Base-by-base conservation (phyloP, 2,329 filamentous ascomycete species). In the Aspergillus puulaauensis region DNA sequence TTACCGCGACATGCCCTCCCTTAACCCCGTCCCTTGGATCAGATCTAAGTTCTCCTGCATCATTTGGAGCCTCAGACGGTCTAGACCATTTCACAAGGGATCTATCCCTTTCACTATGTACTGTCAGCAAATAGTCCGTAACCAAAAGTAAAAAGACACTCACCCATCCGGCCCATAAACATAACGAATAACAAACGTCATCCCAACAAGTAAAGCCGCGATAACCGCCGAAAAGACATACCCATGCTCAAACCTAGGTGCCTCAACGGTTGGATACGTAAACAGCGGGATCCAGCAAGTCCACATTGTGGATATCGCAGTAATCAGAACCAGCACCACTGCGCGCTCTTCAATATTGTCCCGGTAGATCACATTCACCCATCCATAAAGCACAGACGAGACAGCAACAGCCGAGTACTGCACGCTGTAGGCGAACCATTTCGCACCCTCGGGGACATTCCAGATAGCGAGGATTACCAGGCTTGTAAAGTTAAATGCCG, bases 331-430 rank as follows among this genome's bases (percentile, higher is more conserved):
- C 0, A 53, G 31, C 15, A 53, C 31, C 9, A 53, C 41, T 3
- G 51, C 51, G 12, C 51, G 51, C 51, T 53, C 51, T 21, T 53
- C 40, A n/a, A 46, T 46, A 19, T 31, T 53, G 17, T 53, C 40
- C 1, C 41, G 24, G 41, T 53, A 53, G 9, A 53, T 45, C 14
- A 53, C 41, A 45, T 37, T 53, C 27, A 45, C 40, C 50, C 50
- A 53, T 6, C 40, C 41, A 14, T 53, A 53, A 0, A 53, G 41
- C 12, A 53, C 50, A 11, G 37, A 44, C 15, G 50, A 53, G 0
- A 53, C 41, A 1, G 50, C 50, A n/a, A 53, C 50, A 4, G 40
- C 14, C n/a, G 50, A 53, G 50, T 53, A 53, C 41, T 53, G 50
- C 40, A 46, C 40, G 7, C 19, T 45, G 24, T 35, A 53, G 8